Evolutionary conservation across 352 stramenopile species (phyloP).

Genomic region (Pythium plurisporium): DNA sequence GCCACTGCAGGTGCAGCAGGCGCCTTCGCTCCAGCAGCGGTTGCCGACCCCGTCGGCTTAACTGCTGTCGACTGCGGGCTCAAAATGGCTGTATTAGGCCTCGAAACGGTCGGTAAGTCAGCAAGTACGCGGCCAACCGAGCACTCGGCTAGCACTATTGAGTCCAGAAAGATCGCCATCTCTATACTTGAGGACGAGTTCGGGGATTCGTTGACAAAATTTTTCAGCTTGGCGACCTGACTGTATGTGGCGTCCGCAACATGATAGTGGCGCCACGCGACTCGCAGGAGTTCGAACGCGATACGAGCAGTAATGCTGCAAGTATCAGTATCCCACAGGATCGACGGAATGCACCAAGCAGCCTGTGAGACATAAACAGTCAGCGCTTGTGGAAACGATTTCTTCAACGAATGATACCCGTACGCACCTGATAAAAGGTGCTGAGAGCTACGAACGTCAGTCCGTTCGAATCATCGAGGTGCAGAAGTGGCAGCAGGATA

Average conservation of each 20-base stretch:
- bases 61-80: background rate
- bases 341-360: conserved; percentile 20
- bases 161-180: conserved; percentile 6
- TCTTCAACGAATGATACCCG: too few relatives aligned
- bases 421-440: conserved; percentile 53
- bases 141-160: conserved; percentile 13
- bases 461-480: conserved; percentile 38
- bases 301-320: conserved; percentile 45
- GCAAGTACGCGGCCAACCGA: background rate
- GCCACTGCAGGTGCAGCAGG: background rate
- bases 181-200: conserved; percentile 1
- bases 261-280: conserved; percentile 24
- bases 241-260: conserved; percentile 14
- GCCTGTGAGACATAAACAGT: conserved; percentile 4
- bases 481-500: conserved; percentile 58
- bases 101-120: background rate
- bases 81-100: conserved; percentile 1
- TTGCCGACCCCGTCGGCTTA: background rate
- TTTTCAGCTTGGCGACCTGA: conserved; percentile 13
- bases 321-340: conserved; percentile 47
- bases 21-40: background rate
- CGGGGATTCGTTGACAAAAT: background rate
- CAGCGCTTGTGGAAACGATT: too few relatives aligned
- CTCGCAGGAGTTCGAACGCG: conserved; percentile 57
- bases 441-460: conserved; percentile 48